Evolutionary conservation across 176 grass and related monocot species (phyloP), one percentile per base, ranked within the genome.

Genomic region (Tillandsia fasciculata): DNA sequence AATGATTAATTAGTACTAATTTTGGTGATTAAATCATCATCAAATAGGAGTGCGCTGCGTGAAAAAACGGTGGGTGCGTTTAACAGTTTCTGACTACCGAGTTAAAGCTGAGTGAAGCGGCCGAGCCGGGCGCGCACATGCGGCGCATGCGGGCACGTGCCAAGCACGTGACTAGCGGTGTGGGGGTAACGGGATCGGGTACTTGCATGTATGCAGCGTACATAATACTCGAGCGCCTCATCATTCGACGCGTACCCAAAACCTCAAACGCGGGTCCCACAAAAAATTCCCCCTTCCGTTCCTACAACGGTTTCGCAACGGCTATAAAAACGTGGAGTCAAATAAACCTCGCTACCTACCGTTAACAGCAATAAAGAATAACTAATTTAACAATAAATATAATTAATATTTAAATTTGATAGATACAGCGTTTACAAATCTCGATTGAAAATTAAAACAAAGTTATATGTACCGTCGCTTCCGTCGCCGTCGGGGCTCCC

Each of bases 401-500:
- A 20, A 20, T 20, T 20, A 20, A 20, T 20, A 20, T 20, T 20
- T 20, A 20, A 20, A 20, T 20, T 20, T 20, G 0, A 20, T 20
- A 20, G 20, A 20, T 20, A 24, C 24, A 24, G 24, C 24, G 24
- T 24, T 1, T 1, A 24, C 24, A 0, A 24, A 24, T 24, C 1
- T 24, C 1, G 1, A 24, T 24, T 24, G 1, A 24, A 24, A 24
- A n/a, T n/a, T 5, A 0, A 57, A n/a, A 11, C 1, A 2, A 15
- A 2, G 2, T 23, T 9, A 70, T 22, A 50, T 20, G 65, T 78
- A 99, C 95, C 90, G 70, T 85, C 80, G 76, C 90, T 99, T 77
- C 95, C 90, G 77, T 99, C 95, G 70, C 95, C 95, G 2, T 94
- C 84, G 13, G 95, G 72, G 13, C 83, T 82, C 54, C 95, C 95